A percentile compares a stretch with the other conserved stretches of the same genome.
These are phyloP conservation scores for Eucalyptus erythrocorys DNA, from an alignment of 345 rosid species.

Conservation along the genomic window DNA sequence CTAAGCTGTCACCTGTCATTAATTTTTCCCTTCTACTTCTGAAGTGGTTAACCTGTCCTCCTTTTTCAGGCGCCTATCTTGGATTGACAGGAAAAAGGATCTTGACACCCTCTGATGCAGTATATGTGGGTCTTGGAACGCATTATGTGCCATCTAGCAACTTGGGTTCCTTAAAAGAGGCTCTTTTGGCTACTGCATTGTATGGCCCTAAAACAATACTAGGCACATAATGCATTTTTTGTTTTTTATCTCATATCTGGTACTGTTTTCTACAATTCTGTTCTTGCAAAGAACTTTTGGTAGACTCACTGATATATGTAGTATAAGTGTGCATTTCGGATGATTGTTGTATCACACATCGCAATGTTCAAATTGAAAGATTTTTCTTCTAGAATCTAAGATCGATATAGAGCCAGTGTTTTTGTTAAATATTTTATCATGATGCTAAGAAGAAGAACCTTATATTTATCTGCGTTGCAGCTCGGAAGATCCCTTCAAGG, in stretches of 20 bases:
- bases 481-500: slow-evolving; percentile 53
- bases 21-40: neutral
- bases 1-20: neutral
- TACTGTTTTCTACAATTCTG: neutral
- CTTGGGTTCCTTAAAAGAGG: slow-evolving; percentile 53
- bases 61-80: slow-evolving; percentile 69
- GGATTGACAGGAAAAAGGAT: slow-evolving; percentile 89
- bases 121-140: slow-evolving; percentile 75
- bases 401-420: neutral
- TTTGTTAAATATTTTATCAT: neutral
- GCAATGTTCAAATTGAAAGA: neutral
- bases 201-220: neutral
- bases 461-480: slow-evolving; percentile 9
- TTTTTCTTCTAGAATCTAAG: neutral
- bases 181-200: slow-evolving; percentile 52
- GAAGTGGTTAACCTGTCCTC: neutral
- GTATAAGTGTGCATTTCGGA: neutral
- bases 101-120: slow-evolving; percentile 78
- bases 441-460: neutral
- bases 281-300: neutral
- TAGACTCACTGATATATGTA: neutral
- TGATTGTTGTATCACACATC: neutral
- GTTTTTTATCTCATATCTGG: neutral
- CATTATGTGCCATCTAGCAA: slow-evolving; percentile 73
- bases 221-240: neutral